These are phyloP conservation scores for Pseudogymnoascus sp. DNA, from an alignment of 2,329 filamentous ascomycete species.

Conservation along the genomic window DNA sequence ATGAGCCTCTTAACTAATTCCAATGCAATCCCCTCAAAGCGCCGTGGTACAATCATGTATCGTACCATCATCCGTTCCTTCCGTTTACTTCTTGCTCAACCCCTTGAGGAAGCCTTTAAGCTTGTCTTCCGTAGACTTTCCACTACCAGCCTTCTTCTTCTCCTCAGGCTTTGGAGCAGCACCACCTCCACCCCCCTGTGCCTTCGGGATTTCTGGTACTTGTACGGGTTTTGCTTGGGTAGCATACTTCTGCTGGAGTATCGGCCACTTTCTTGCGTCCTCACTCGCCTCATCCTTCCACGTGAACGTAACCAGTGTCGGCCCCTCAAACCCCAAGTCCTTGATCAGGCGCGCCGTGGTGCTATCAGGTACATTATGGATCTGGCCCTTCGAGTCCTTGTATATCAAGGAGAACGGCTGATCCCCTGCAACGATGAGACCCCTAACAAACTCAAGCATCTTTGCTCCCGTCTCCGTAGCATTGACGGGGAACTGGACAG, in stretches of 20 bases:
- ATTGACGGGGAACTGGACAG: conserved; percentile 63
- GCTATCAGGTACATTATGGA: conserved; percentile 33
- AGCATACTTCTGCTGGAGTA: conserved; percentile 38
- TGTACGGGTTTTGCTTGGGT: conserved; percentile 58
- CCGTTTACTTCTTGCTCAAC: conserved; percentile 13
- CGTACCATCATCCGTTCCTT: not conserved
- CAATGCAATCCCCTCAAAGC: not conserved
- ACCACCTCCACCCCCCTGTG: conserved; percentile 29
- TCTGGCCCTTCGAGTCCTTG: conserved; percentile 19
- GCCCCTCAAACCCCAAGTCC: conserved; percentile 60
- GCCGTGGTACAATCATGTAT: conserved; percentile 15
- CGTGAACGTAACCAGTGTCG: conserved; percentile 65
- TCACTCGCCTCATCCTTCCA: conserved; percentile 60
- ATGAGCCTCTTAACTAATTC: conserved; percentile 14
- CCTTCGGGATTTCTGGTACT: conserved; percentile 46
- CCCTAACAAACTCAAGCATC: conserved; percentile 66
- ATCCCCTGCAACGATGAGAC: conserved; percentile 55
- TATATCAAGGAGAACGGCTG: conserved; percentile 63
- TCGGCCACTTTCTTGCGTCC: conserved; percentile 40
- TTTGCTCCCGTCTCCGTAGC: conserved; percentile 59
- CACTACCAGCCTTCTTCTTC: conserved; percentile 22
- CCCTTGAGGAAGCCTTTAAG: conserved; percentile 32
- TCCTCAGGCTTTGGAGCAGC: conserved; percentile 23
- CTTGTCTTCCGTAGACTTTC: conserved; percentile 19
- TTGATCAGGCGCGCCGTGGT: conserved; percentile 54